Evolutionary conservation across 2,329 filamentous ascomycete genomes (phyloP), one percentile per base, ranked within the genome.

Genomic region (Waltergamsia citrina): DNA sequence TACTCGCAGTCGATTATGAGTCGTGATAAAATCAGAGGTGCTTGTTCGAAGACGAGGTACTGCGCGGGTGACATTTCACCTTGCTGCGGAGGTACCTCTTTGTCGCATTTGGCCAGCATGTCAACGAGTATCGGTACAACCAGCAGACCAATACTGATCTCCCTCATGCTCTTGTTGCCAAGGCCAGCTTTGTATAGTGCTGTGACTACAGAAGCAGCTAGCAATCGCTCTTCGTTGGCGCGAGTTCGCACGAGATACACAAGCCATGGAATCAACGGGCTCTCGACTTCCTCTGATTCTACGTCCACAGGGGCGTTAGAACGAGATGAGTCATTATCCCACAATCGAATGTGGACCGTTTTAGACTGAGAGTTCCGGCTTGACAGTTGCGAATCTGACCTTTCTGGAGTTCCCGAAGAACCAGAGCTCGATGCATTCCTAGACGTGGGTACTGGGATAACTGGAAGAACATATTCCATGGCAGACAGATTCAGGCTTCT

Each of bases 1-100:
- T 74, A 70, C 39, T 82, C 76, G 51, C 80, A 86, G 48, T 92
- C 85, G 18, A 78, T 76, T 14, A 94, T 77, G 25, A 96, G 66
- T 29, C 79, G 76, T 12, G 86, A 85, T 35, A 96, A 65, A 9
- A 93, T 72, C 2, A 75, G 70, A 7, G 88, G 85, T 3, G 83
- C 78, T 41, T 75, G 74, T 52, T 90, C 84, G 36, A 78, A 66
- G 10, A 86, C 65, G 7, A 41, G 45, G 14, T 49, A 48, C 31
- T 52, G 50, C 11, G 36, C 41, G 26, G 54, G 48, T 15, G 16
- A 14, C 7, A 10, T 16, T 14, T 29, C 23, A 12, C 15, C 19
- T 33, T 62, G 56, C 23, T 65, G 54, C 24, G 56, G 51, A 14
- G 23, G 10, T 3, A 22, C 17, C 11, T 53, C 47, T 29, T 56